These are phyloP conservation scores for Dunaliella primolecta DNA, from an alignment of 139 green algal species.

Conservation along the genomic window DNA sequence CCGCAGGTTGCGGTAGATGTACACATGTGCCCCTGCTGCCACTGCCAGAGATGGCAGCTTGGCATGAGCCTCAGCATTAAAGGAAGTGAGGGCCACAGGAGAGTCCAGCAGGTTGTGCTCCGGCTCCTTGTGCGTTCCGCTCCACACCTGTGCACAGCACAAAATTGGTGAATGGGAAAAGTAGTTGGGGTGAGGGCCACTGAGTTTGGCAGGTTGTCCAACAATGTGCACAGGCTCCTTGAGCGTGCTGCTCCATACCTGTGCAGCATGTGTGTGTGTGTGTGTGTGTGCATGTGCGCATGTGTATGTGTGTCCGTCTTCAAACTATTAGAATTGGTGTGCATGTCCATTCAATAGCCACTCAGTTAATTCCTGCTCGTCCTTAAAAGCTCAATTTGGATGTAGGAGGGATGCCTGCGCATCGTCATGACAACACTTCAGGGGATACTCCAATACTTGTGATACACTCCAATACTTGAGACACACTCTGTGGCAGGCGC, in stretches of 20 bases:
- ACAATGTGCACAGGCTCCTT: constrained; percentile 55
- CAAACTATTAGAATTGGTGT: no score
- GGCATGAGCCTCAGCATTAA: constrained; percentile 33
- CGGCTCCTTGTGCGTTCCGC: constrained; percentile 52
- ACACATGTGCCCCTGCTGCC: constrained; percentile 57
- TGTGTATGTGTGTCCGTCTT: constrained; percentile 8
- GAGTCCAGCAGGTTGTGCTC: constrained; percentile 61
- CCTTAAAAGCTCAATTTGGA: no score
- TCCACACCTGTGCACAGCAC: constrained; percentile 60
- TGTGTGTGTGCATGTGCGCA: constrained; percentile 2
- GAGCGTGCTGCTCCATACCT: constrained; percentile 67
- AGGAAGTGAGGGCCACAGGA: constrained; percentile 51
- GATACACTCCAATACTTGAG: no score
- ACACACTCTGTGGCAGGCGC: no score
- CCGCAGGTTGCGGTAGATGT: constrained; percentile 71
- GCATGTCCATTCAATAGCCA: no score
- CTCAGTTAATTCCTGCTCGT: no score
- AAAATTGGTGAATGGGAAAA: background rate
- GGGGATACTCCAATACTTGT: no score
- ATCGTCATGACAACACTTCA: no score
- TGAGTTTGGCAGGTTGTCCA: no score
- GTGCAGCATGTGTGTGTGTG: background rate
- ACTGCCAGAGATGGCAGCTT: constrained; percentile 57
- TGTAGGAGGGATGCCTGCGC: no score
- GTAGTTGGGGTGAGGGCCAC: no score